Percentiles rank a stretch among this genome's conserved stretches.
Conservation (phyloP, 2,329 filamentous ascomycete species). For the Talaromyces pinophilus region DNA sequence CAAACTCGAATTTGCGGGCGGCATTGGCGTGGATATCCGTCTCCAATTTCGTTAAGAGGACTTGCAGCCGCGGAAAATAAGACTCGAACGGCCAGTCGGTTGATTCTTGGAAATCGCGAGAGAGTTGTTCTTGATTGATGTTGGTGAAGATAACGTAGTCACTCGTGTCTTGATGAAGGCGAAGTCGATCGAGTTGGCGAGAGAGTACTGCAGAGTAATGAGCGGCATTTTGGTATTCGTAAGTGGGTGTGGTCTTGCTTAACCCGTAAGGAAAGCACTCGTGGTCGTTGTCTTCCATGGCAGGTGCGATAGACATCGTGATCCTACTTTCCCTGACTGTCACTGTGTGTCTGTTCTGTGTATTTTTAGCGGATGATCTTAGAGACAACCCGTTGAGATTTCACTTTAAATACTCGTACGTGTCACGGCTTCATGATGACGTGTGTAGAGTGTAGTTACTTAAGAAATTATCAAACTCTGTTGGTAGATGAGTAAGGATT, state of each 20-base stretch:
- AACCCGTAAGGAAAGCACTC: neutral
- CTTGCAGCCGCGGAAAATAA: neutral
- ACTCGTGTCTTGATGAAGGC: neutral
- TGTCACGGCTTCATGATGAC: too few species aligned
- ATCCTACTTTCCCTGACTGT: neutral
- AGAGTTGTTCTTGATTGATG: neutral
- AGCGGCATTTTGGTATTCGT: neutral
- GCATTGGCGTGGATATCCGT: neutral
- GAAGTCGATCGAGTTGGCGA: neutral
- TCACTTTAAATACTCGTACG: too few species aligned
- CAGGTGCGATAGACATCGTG: neutral
- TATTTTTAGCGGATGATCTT: too few species aligned
- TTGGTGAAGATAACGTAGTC: neutral
- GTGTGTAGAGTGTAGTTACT: too few species aligned
- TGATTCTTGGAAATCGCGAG: neutral
- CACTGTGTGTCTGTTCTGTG: too few species aligned
- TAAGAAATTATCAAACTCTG: too few species aligned
- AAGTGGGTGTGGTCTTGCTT: neutral
- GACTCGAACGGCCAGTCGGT: neutral
- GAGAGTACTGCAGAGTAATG: neutral
- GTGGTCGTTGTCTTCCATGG: neutral
- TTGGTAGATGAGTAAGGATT: too few species aligned
- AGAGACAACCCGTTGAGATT: too few species aligned
- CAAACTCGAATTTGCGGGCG: neutral
- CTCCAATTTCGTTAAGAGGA: neutral